Evolutionary conservation across 2,329 filamentous ascomycete genomes (phyloP).

Genomic region (Cordyceps farinosa): DNA sequence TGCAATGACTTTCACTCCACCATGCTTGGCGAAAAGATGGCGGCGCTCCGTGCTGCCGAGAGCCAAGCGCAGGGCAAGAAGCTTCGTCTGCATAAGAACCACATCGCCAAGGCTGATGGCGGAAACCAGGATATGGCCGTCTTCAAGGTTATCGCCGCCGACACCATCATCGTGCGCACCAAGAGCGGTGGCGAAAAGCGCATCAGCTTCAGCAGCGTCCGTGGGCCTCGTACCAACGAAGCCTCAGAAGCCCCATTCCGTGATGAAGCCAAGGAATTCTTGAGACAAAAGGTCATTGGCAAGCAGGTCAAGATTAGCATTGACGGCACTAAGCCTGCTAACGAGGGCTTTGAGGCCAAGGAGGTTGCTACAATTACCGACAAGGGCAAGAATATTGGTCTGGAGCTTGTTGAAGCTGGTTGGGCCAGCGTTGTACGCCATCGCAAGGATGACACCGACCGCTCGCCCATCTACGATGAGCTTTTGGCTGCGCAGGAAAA

Average conservation of each 20-base stretch:
- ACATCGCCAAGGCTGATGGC: constrained; percentile 65
- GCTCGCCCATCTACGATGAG: constrained; percentile 91
- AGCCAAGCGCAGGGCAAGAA: constrained; percentile 75
- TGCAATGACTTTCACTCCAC: constrained; percentile 97
- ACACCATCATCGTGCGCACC: constrained; percentile 81
- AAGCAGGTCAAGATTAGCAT: constrained; percentile 89
- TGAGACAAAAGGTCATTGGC: constrained; percentile 89
- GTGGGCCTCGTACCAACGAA: constrained; percentile 87
- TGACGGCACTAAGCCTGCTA: constrained; percentile 86
- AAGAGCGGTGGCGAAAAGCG: constrained; percentile 85
- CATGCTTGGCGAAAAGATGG: constrained; percentile 86
- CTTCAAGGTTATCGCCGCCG: constrained; percentile 79
- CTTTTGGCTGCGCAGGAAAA: constrained; percentile 74
- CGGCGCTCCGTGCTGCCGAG: constrained; percentile 77
- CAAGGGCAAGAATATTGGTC: constrained; percentile 81
- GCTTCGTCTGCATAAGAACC: constrained; percentile 76
- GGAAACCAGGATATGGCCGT: constrained; percentile 77
- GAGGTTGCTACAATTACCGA: constrained; percentile 87
- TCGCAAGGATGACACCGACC: constrained; percentile 88
- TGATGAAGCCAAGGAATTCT: constrained; percentile 92
- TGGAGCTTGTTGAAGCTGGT: constrained; percentile 84
- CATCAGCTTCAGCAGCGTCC: constrained; percentile 86
- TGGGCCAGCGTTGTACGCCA: constrained; percentile 94
- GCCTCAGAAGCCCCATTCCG: constrained; percentile 82
- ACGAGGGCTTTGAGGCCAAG: constrained; percentile 86